Percentiles rank a stretch among this genome's conserved stretches.
Conservation (phyloP, 192 early-diverging fungal genomes). For the Coemansia sp. region DNA sequence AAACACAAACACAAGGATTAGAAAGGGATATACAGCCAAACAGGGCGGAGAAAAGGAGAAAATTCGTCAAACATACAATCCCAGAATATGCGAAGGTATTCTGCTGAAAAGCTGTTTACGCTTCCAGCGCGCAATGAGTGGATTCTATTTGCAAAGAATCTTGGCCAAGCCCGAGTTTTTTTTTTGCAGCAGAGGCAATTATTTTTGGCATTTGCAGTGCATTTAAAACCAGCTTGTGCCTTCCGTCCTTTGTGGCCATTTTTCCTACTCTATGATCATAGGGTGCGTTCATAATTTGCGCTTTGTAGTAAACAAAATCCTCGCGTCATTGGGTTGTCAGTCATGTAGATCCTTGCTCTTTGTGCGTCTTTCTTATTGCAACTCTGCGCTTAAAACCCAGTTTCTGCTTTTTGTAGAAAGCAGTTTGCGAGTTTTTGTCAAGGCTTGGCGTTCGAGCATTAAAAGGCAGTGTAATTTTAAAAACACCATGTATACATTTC, state of each 20-base stretch:
- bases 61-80: neutral
- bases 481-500: neutral
- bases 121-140: neutral
- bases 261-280: neutral
- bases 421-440: neutral
- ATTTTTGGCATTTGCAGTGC: neutral
- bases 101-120: neutral
- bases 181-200: neutral
- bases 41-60: constrained; percentile 1
- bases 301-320: neutral
- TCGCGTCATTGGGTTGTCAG: neutral
- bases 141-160: neutral
- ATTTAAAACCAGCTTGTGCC: neutral
- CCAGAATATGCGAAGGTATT: neutral
- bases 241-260: neutral
- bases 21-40: neutral
- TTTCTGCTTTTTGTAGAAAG: neutral
- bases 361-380: neutral
- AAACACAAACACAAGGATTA: neutral
- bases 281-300: neutral
- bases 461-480: neutral
- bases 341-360: neutral
- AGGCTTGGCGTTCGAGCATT: constrained; percentile 2
- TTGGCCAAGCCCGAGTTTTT: neutral
- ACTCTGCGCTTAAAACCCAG: neutral